Percentiles rank a stretch among this genome's conserved stretches.
phyloP scores from a whole-genome alignment of 306 rosid genomes.

The Fragaria ananassa region DNA sequence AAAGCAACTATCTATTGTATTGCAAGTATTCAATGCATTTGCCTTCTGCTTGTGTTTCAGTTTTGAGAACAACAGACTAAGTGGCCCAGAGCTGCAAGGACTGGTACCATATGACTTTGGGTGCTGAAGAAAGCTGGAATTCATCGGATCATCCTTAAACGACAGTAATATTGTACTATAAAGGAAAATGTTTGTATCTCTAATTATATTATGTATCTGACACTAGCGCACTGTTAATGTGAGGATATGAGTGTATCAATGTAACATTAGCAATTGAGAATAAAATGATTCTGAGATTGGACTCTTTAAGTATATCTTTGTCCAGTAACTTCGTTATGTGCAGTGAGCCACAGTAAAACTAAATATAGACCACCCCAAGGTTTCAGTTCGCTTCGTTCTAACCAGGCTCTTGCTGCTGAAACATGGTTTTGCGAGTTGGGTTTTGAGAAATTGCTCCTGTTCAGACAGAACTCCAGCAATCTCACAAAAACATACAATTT shows the following conservation, averaged over 20 bases:
- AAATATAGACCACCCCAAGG: neutral
- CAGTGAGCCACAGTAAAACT: too few relatives aligned
- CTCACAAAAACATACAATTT: neutral
- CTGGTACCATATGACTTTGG: conserved; percentile 83
- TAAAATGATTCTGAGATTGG: conserved; percentile 22
- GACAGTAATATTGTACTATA: conserved; percentile 18
- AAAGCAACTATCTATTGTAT: neutral
- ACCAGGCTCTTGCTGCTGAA: neutral
- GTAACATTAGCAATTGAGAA: conserved; percentile 11
- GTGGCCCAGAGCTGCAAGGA: conserved; percentile 90
- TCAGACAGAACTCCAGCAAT: neutral
- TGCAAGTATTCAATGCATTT: neutral
- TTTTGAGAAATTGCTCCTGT: neutral
- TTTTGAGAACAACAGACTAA: conserved; percentile 65
- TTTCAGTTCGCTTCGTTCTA: neutral
- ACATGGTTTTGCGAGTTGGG: neutral
- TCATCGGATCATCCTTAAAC: neutral
- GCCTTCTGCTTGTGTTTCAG: conserved; percentile 39
- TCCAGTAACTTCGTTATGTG: neutral
- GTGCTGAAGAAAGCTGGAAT: conserved; percentile 45
- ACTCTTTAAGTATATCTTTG: neutral
- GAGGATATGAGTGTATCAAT: conserved; percentile 13
- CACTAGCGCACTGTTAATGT: conserved; percentile 7
- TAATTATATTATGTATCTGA: conserved; percentile 14
- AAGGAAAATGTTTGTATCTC: conserved; percentile 18